A percentile compares a stretch with the other conserved stretches of the same genome.
phyloP scores from a whole-genome alignment of 257 asterid genomes.

The Przewalskia tangutica region DNA sequence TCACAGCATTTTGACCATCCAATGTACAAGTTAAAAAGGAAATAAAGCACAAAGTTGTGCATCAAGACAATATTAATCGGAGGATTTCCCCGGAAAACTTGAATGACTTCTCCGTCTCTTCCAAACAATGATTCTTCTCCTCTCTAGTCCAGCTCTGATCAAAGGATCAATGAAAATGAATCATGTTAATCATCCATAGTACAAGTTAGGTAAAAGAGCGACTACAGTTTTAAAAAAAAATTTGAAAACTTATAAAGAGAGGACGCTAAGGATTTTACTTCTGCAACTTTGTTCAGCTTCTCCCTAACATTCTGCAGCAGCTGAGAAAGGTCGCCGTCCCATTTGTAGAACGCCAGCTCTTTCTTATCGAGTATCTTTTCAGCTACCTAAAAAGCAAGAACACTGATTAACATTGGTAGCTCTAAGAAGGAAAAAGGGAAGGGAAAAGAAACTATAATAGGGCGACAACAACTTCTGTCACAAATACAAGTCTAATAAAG shows the following conservation, averaged over 20 bases:
- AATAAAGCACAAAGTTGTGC: not conserved
- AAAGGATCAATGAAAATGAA: not conserved
- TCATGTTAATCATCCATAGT: not conserved
- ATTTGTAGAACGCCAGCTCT: constrained; percentile 88
- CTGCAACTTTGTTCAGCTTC: constrained; percentile 70
- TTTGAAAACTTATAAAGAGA: not conserved
- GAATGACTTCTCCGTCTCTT: constrained; percentile 96
- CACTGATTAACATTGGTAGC: not conserved
- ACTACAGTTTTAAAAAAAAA: not conserved
- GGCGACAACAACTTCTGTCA: not conserved
- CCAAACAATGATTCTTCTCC: constrained; percentile 82
- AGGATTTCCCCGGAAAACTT: constrained; percentile 73
- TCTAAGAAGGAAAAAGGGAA: not conserved
- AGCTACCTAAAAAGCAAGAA: constrained; percentile 43
- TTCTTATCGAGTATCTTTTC: constrained; percentile 52
- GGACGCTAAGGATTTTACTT: constrained; percentile 28
- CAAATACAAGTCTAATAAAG: not conserved
- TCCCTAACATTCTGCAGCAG: constrained; percentile 76
- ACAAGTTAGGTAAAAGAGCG: not conserved
- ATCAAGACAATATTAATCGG: constrained; percentile 60
- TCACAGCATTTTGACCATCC: not conserved
- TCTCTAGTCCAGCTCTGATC: constrained; percentile 73
- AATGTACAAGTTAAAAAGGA: not conserved
- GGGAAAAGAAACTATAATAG: not conserved
- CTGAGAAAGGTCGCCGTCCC: constrained; percentile 83